phyloP scores from a whole-genome alignment of 192 early-diverging fungal genomes.

The Phycomyces blakesleeanus region DNA sequence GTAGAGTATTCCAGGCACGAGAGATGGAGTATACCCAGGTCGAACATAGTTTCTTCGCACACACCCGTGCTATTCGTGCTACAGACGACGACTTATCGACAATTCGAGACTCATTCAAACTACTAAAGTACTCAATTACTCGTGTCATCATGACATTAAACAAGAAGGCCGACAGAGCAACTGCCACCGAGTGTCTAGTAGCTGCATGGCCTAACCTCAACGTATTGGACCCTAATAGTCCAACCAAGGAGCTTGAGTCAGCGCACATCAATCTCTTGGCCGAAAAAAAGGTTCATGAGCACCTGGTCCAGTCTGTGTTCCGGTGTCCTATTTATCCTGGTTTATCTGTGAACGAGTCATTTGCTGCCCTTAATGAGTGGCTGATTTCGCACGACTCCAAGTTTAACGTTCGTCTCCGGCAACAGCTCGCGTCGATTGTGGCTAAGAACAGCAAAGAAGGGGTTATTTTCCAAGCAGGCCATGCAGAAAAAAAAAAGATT shows the following conservation, averaged over 20 bases:
- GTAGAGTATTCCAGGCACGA: slow-evolving; percentile 25
- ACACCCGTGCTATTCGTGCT: slow-evolving; percentile 32
- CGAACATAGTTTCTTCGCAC: slow-evolving; percentile 35
- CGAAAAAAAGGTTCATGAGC: slow-evolving; percentile 33
- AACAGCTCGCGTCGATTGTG: slow-evolving; percentile 33
- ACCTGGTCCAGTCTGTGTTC: slow-evolving; percentile 31
- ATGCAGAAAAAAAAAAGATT: slow-evolving; percentile 22
- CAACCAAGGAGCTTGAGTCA: slow-evolving; percentile 25
- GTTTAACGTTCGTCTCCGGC: slow-evolving; percentile 31
- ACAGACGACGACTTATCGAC: slow-evolving; percentile 42
- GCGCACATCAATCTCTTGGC: slow-evolving; percentile 30
- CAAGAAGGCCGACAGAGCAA: slow-evolving; percentile 35
- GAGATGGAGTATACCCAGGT: slow-evolving; percentile 33
- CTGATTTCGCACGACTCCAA: slow-evolving; percentile 22
- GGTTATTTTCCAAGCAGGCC: slow-evolving; percentile 22
- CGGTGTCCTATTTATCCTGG: slow-evolving; percentile 32
- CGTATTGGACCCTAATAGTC: slow-evolving; percentile 12
- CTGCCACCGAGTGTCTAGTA: slow-evolving; percentile 24
- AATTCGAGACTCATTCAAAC: slow-evolving; percentile 35
- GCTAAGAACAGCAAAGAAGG: slow-evolving; percentile 32
- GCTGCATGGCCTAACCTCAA: slow-evolving; percentile 27
- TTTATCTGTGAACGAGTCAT: slow-evolving; percentile 30
- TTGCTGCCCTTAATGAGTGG: slow-evolving; percentile 26
- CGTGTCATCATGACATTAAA: slow-evolving; percentile 34
- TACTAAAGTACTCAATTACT: slow-evolving; percentile 31